Conservation (phyloP, 2,329 filamentous ascomycete genomes). For the Aureobasidium zeae region DNA sequence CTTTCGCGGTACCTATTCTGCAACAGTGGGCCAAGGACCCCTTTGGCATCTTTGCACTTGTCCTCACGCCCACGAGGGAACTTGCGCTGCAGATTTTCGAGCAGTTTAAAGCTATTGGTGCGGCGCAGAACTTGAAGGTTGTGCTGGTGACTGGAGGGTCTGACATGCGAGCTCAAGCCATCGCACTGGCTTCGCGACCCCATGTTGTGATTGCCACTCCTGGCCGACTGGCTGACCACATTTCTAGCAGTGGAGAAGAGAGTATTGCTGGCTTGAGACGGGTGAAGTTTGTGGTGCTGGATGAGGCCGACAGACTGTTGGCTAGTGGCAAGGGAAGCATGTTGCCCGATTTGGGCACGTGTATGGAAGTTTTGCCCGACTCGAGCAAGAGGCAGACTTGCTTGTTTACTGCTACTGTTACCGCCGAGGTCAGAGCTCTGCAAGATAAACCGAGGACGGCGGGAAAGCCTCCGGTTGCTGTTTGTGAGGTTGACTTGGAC, state of each 20-base stretch:
- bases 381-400: conserved; percentile 77
- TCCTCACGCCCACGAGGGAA: conserved; percentile 85
- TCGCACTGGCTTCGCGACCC: conserved; percentile 69
- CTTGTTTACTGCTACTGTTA: conserved; percentile 92
- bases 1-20: conserved; percentile 88
- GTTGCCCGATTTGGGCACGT: conserved; percentile 89
- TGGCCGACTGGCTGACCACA: conserved; percentile 85
- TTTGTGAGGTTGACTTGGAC: conserved; percentile 75
- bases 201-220: conserved; percentile 94
- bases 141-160: conserved; percentile 85
- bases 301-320: conserved; percentile 88
- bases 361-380: conserved; percentile 70
- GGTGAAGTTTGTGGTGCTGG: conserved; percentile 78
- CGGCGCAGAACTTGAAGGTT: conserved; percentile 77
- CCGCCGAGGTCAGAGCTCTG: conserved; percentile 78
- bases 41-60: conserved; percentile 77
- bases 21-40: conserved; percentile 92
- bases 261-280: conserved; percentile 73
- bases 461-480: conserved; percentile 67
- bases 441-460: conserved; percentile 64
- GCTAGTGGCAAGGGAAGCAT: conserved; percentile 70
- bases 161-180: conserved; percentile 86
- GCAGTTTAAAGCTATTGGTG: conserved; percentile 87
- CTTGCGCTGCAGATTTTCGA: conserved; percentile 93
- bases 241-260: conserved; percentile 82